These are phyloP conservation scores for Yamadazyma oceani DNA, from an alignment of 1,139 yeast species.

Conservation along the genomic window DNA sequence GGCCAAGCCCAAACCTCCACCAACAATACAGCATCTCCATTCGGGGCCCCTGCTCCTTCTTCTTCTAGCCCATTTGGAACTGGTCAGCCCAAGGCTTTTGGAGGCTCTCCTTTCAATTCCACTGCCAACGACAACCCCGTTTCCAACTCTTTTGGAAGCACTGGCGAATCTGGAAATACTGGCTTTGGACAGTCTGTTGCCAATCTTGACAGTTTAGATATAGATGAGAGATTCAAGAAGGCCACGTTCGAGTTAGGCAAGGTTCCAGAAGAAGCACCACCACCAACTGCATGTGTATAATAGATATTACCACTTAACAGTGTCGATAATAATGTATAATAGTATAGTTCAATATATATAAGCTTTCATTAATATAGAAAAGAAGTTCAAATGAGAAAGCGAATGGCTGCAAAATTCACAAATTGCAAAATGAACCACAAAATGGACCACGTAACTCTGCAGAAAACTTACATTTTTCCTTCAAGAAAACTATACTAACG, in stretches of 20 bases:
- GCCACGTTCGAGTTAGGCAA: slow-evolving; percentile 57
- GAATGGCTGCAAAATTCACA: background rate
- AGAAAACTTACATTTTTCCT: no score
- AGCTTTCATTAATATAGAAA: no score
- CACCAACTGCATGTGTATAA: slow-evolving; percentile 47
- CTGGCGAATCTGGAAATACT: no score
- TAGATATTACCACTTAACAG: background rate
- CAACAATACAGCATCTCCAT: slow-evolving; percentile 7
- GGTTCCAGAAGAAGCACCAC: slow-evolving; percentile 83
- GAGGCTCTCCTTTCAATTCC: background rate
- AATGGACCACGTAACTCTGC: no score
- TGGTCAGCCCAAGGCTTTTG: background rate
- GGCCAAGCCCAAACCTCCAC: slow-evolving; percentile 3
- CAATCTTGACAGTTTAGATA: slow-evolving; percentile 26
- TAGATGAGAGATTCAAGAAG: slow-evolving; percentile 52
- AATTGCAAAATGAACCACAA: background rate
- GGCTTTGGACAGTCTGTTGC: slow-evolving; percentile 6
- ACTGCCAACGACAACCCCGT: no score
- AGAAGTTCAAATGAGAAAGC: no score
- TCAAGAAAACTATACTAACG: no score
- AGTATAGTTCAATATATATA: no score
- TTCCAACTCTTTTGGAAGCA: no score
- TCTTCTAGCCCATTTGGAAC: slow-evolving; percentile 20
- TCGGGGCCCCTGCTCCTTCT: slow-evolving; percentile 10
- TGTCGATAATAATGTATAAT: no score